Conservation (phyloP, 805 yeast species). For the Ogataea glucozyma region DNA sequence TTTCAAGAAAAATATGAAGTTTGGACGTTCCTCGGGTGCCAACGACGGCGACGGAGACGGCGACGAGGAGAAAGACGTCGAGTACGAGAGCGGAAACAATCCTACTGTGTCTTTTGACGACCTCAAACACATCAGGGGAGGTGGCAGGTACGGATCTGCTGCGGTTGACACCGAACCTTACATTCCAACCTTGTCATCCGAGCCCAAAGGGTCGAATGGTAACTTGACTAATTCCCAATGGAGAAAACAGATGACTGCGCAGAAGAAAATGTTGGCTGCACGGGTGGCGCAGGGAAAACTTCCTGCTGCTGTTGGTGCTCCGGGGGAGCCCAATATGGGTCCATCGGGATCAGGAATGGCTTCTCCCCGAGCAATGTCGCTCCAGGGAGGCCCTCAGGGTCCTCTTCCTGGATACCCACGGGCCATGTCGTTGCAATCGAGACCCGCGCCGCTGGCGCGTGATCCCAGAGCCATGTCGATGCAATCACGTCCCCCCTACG, state of each 20-base stretch:
- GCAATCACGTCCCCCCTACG: slow-evolving; percentile 36
- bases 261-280: slow-evolving; percentile 54
- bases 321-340: too few species aligned
- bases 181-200: slow-evolving; percentile 63
- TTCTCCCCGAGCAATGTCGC: slow-evolving; percentile 40
- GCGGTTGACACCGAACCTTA: slow-evolving; percentile 64
- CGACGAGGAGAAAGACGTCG: slow-evolving; percentile 35
- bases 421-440: slow-evolving; percentile 31
- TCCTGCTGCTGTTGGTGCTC: too few species aligned
- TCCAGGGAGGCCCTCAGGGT: slow-evolving; percentile 26
- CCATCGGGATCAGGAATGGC: too few species aligned
- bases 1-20: slow-evolving; percentile 41
- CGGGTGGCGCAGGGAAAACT: slow-evolving; percentile 34
- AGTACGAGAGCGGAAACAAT: slow-evolving; percentile 33
- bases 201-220: slow-evolving; percentile 29
- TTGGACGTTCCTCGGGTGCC: slow-evolving; percentile 29
- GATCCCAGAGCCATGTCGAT: slow-evolving; percentile 51
- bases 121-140: slow-evolving; percentile 59
- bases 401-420: slow-evolving; percentile 26
- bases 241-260: slow-evolving; percentile 67
- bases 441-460: slow-evolving; percentile 14
- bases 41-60: slow-evolving; percentile 30
- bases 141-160: slow-evolving; percentile 63
- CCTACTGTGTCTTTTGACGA: slow-evolving; percentile 58
- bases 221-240: slow-evolving; percentile 57